These are phyloP conservation scores for Bothriochloa decipiens DNA, from an alignment of 176 grass and related monocot species.

Conservation along the genomic window DNA sequence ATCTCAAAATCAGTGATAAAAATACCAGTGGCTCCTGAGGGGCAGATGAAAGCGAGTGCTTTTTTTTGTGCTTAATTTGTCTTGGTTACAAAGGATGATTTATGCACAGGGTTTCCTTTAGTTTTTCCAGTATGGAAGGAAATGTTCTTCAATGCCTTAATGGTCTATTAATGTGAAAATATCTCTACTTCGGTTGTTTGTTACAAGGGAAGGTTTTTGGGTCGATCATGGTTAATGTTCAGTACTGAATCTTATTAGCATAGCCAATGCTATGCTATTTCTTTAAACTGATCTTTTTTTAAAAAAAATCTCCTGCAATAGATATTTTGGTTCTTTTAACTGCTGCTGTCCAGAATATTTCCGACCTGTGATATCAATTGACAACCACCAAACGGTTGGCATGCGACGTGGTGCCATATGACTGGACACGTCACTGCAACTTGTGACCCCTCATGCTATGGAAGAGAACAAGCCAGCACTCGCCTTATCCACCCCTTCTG, in stretches of 20 bases:
- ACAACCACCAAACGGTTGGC: conserved; percentile 16
- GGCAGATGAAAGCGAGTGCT: not conserved
- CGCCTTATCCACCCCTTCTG: conserved; percentile 47
- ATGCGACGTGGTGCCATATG: conserved; percentile 8
- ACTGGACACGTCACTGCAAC: conserved; percentile 28
- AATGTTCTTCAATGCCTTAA: not conserved
- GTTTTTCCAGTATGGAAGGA: not conserved
- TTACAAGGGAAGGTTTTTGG: not conserved
- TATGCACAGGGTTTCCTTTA: not conserved
- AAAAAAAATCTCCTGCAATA: not conserved
- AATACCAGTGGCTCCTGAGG: conserved; percentile 27
- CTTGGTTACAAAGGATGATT: not conserved
- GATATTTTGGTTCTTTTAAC: not conserved
- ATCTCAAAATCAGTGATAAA: conserved; percentile 9
- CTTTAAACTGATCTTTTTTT: not conserved
- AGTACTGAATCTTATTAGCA: not conserved
- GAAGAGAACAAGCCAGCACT: conserved; percentile 40
- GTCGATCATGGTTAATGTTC: not conserved
- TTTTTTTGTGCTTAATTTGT: not conserved
- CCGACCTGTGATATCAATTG: not conserved
- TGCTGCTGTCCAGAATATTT: not conserved
- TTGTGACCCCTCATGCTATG: conserved; percentile 20
- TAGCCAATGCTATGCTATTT: not conserved
- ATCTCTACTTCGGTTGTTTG: not conserved
- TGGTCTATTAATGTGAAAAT: not conserved